These are phyloP conservation scores for Aegle marmelos DNA, from an alignment of 345 rosid genomes.

Conservation along the genomic window DNA sequence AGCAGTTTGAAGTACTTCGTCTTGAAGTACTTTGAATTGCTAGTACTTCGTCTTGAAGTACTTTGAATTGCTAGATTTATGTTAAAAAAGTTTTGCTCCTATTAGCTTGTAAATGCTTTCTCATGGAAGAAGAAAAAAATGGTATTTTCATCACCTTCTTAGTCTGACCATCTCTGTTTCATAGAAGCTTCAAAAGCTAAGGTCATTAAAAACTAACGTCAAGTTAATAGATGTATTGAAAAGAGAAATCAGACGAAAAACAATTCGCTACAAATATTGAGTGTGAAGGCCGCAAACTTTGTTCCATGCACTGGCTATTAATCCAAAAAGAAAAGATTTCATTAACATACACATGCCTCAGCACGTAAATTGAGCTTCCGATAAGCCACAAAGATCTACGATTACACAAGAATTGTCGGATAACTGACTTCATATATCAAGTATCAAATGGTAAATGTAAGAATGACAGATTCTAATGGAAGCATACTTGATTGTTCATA, in stretches of 20 bases:
- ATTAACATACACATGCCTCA: not conserved
- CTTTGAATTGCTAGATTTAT: constrained; percentile 2
- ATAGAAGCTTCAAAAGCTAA: not conserved
- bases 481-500: not conserved
- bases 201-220: not conserved
- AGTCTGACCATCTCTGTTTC: not conserved
- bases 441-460: not conserved
- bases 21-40: constrained; percentile 41
- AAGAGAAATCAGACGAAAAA: not conserved
- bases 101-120: constrained; percentile 31
- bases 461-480: not conserved
- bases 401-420: not conserved
- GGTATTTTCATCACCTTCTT: not conserved
- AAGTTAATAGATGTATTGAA: not conserved
- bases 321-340: not conserved
- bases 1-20: constrained; percentile 26
- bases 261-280: not conserved
- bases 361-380: not conserved
- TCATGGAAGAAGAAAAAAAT: not conserved
- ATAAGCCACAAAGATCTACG: not conserved
- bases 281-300: not conserved
- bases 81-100: constrained; percentile 26
- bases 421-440: no score
- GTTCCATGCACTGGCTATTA: not conserved
- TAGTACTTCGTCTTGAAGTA: constrained; percentile 36